A percentile compares a stretch with the other conserved stretches of the same genome.
These are phyloP conservation scores for Flaveria trinervia DNA, from an alignment of 129 eudicot species.

Conservation along the genomic window DNA sequence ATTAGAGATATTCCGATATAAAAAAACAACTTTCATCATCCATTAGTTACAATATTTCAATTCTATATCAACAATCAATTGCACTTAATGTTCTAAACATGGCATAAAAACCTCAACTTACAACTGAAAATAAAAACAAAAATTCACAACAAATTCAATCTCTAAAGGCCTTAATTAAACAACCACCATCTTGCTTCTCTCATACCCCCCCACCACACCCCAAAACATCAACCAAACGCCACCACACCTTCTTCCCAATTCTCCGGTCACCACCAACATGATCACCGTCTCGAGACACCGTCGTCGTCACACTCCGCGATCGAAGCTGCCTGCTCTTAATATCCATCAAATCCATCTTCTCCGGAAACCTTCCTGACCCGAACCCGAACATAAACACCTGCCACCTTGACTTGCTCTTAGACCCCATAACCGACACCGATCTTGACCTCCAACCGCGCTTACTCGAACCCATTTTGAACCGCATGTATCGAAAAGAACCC, in stretches of 20 bases:
- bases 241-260: slow-evolving; percentile 30
- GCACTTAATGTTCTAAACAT: neutral
- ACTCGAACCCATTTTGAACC: slow-evolving; percentile 28
- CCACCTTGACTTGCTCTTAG: slow-evolving; percentile 52
- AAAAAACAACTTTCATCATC: neutral
- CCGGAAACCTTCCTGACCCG: slow-evolving; percentile 36
- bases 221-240: slow-evolving; percentile 50
- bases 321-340: slow-evolving; percentile 49
- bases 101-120: neutral
- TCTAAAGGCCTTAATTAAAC: neutral
- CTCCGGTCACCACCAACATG: slow-evolving; percentile 6
- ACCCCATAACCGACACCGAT: slow-evolving; percentile 26
- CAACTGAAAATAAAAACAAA: neutral
- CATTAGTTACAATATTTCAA: too few relatives aligned
- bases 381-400: slow-evolving; percentile 45
- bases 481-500: slow-evolving; percentile 37
- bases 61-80: neutral
- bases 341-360: slow-evolving; percentile 47
- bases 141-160: neutral
- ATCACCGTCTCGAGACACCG: neutral
- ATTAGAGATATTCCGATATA: too few relatives aligned
- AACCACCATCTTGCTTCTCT: slow-evolving; percentile 15
- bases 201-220: slow-evolving; percentile 50
- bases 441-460: slow-evolving; percentile 27
- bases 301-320: slow-evolving; percentile 7